Evolutionary conservation across 2,329 filamentous ascomycete genomes (phyloP), one percentile per base, ranked within the genome.

Genomic region (Colletotrichum sp.): DNA sequence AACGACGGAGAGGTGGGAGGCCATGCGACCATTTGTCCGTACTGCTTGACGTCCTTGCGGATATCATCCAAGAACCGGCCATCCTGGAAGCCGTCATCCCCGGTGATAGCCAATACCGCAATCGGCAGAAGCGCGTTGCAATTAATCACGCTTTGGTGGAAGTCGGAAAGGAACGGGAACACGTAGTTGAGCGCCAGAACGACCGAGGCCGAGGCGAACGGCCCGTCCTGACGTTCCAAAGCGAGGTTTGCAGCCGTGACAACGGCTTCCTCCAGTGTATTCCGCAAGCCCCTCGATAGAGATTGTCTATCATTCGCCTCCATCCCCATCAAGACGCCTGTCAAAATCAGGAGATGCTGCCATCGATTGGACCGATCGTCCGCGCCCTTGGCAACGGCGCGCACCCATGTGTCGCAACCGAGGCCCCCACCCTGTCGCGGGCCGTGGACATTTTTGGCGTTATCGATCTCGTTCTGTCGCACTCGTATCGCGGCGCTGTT

Each of bases 321-420:
- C 81, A 96, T 93, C 10, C 95, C 95, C 81, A 96, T 90, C 74
- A 98, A 85, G 26, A 98, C 87, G 5, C 95, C 96, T 0, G 93
- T 93, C 10, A 98, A 90, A 7, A 96, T 90, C n/a, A 98, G 87
- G 34, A 96, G 85, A 83, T 98, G 96, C 83, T 95, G 93, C 95
- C 95, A 98, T 81, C 95, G 88, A 30, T 88, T 89, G 18, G 92
- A 92, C 60, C 89, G 88, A 36, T 89, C 89, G 70, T 93, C 91
- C 12, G 90, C 87, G 44, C 91, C 91, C 79, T 89, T 89, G 59
- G 89, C 88, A 5, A 93, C 88, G 1, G 90, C 90, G 24, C 88
- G 86, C 10, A 90, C 86, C 91, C 91, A 93, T 26, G 85, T 87
- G 66, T 91, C 89, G 78, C 87, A 87, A 30, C 82, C 77, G 10